Evolutionary conservation across 2,329 filamentous ascomycete genomes (phyloP).

Genomic region (Claviceps sp.): DNA sequence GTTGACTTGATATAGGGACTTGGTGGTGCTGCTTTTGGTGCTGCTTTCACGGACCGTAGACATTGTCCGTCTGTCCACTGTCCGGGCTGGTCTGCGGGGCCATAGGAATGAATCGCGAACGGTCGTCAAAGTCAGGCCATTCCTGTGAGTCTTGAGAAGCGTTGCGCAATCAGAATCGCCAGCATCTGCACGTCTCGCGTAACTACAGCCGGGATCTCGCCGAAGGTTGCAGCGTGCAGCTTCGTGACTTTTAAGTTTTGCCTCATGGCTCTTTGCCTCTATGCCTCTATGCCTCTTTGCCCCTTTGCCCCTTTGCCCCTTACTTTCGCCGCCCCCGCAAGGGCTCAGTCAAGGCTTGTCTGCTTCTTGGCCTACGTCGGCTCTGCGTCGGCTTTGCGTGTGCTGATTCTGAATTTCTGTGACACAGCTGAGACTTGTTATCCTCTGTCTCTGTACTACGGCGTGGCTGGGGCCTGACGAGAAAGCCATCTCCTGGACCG

Average conservation of each 20-base stretch:
- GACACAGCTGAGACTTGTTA: background rate
- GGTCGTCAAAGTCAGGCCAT: constrained; percentile 10
- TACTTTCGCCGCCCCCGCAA: background rate
- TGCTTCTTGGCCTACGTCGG: background rate
- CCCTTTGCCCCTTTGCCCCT: no score
- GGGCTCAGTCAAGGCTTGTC: background rate
- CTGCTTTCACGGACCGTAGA: background rate
- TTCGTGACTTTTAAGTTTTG: background rate
- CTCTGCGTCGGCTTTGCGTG: background rate
- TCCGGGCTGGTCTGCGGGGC: background rate
- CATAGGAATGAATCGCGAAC: constrained; percentile 2
- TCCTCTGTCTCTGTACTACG: no score
- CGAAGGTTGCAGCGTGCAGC: background rate
- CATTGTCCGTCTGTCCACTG: background rate
- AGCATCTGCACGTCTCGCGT: background rate
- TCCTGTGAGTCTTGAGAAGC: background rate
- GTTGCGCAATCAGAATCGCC: background rate
- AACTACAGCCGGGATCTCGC: constrained; percentile 4
- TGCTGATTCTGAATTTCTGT: background rate
- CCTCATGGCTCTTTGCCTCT: background rate
- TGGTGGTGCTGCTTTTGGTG: background rate
- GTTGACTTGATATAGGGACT: background rate
- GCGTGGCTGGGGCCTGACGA: no score
- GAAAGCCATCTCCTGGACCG: background rate
- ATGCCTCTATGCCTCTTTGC: background rate